phyloP scores from a whole-genome alignment of 179 eudicot species.

The Pouteria campechiana region DNA sequence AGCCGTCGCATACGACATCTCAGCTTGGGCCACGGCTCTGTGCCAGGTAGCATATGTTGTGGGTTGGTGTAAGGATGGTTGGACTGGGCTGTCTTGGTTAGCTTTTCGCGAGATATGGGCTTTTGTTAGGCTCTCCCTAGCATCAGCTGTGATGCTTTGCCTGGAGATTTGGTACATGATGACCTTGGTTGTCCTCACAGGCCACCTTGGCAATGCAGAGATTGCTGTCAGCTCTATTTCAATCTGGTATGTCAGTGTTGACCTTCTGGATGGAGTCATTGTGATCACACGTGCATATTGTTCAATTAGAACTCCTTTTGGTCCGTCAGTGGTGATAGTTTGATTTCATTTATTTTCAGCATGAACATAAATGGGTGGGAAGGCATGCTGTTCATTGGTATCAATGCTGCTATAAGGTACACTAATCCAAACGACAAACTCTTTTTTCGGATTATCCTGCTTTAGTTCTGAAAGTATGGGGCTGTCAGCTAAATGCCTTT shows the following conservation, averaged over 20 bases:
- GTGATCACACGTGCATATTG: neutral
- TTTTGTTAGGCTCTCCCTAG: constrained; percentile 56
- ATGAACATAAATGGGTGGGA: constrained; percentile 70
- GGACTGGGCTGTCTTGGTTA: constrained; percentile 41
- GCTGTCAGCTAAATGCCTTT: neutral
- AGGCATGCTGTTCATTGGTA: constrained; percentile 75
- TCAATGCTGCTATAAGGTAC: constrained; percentile 84
- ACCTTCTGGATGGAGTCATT: neutral
- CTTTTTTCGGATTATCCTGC: neutral
- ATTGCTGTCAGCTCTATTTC: constrained; percentile 69
- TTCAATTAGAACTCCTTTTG: no score
- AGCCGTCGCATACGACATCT: constrained; percentile 43
- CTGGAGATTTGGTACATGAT: constrained; percentile 45
- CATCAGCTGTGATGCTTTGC: constrained; percentile 80
- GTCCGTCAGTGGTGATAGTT: no score
- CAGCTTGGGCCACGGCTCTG: constrained; percentile 44
- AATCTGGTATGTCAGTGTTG: constrained; percentile 41
- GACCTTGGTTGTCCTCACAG: constrained; percentile 44
- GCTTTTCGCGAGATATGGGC: constrained; percentile 66
- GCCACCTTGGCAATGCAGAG: constrained; percentile 55
- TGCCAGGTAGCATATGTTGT: constrained; percentile 46
- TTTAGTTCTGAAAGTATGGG: neutral
- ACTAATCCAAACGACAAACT: no score
- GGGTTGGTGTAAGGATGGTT: constrained; percentile 57
- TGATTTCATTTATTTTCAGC: constrained; percentile 30